phyloP scores from a whole-genome alignment of 1,284 basidiomycete genomes.

The Boletus sp. region DNA sequence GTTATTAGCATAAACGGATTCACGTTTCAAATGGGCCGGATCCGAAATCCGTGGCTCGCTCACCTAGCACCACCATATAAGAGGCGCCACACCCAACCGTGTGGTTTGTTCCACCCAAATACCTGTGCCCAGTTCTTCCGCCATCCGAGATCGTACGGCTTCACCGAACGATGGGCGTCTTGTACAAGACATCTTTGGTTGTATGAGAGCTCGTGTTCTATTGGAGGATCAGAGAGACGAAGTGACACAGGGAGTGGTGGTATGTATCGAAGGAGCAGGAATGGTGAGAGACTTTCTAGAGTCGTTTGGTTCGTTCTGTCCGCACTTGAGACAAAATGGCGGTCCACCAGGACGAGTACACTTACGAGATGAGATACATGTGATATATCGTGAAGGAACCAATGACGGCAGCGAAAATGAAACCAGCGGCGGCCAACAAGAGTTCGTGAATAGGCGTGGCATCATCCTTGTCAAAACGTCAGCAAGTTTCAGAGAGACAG shows the following conservation, averaged over 20 bases:
- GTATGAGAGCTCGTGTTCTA: slow-evolving; percentile 74
- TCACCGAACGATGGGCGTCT: slow-evolving; percentile 61
- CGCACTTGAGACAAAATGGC: neutral
- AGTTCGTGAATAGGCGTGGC: slow-evolving; percentile 69
- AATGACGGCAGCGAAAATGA: slow-evolving; percentile 63
- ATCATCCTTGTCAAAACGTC: slow-evolving; percentile 45
- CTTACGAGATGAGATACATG: slow-evolving; percentile 74
- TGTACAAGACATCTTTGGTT: slow-evolving; percentile 65
- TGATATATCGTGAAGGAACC: slow-evolving; percentile 80
- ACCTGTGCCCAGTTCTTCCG: slow-evolving; percentile 65
- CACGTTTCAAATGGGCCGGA: neutral
- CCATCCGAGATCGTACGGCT: slow-evolving; percentile 77
- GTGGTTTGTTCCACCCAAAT: slow-evolving; percentile 51
- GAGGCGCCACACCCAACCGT: slow-evolving; percentile 51
- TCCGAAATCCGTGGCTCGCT: slow-evolving; percentile 31
- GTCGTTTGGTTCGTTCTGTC: slow-evolving; percentile 83
- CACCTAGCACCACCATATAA: slow-evolving; percentile 61
- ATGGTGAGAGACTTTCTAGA: slow-evolving; percentile 75
- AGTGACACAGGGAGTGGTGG: slow-evolving; percentile 53
- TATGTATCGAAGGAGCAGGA: slow-evolving; percentile 65
- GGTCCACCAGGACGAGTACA: slow-evolving; percentile 15
- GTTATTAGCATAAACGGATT: slow-evolving; percentile 7
- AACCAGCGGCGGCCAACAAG: slow-evolving; percentile 58
- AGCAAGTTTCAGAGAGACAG: slow-evolving; percentile 5
- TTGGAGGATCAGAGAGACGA: slow-evolving; percentile 58